Percentiles rank a stretch among this genome's conserved stretches.
Evolutionary conservation across 345 rosid species (phyloP).

Genomic region (Linum usitatissimum): DNA sequence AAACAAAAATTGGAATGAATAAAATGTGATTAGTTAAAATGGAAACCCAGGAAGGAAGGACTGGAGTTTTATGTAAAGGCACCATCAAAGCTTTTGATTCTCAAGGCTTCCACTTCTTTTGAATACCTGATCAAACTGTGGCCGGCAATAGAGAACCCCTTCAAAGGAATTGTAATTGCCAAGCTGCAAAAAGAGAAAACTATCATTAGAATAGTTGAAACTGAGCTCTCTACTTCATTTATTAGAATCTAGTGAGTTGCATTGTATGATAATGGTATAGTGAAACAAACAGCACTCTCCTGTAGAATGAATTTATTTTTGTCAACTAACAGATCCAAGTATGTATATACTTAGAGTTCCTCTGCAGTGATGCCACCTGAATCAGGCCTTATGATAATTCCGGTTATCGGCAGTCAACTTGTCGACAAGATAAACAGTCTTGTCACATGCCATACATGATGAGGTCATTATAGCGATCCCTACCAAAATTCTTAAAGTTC

Average conservation of each 20-base stretch:
- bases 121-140: conserved; percentile 91
- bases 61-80: background rate
- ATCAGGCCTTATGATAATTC: conserved; percentile 85
- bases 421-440: conserved; percentile 91
- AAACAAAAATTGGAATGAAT: conserved; percentile 12
- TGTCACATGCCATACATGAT: conserved; percentile 97
- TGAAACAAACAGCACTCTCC: no score
- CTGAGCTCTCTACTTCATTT: no score
- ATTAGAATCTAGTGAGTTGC: no score
- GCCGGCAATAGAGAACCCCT: conserved; percentile 94
- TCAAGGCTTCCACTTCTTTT: conserved; percentile 97
- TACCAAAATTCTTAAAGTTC: no score
- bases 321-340: no score
- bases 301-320: background rate
- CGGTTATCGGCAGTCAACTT: conserved; percentile 94
- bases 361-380: conserved; percentile 98
- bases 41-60: no score
- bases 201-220: conserved; percentile 2
- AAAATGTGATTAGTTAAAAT: conserved; percentile 9
- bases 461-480: conserved; percentile 97
- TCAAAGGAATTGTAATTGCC: conserved; percentile 97
- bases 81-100: conserved; percentile 98
- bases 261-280: no score
- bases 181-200: conserved; percentile 42
- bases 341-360: no score